These are phyloP conservation scores for Clitoria ternatea DNA, from an alignment of 306 rosid species.

Conservation along the genomic window DNA sequence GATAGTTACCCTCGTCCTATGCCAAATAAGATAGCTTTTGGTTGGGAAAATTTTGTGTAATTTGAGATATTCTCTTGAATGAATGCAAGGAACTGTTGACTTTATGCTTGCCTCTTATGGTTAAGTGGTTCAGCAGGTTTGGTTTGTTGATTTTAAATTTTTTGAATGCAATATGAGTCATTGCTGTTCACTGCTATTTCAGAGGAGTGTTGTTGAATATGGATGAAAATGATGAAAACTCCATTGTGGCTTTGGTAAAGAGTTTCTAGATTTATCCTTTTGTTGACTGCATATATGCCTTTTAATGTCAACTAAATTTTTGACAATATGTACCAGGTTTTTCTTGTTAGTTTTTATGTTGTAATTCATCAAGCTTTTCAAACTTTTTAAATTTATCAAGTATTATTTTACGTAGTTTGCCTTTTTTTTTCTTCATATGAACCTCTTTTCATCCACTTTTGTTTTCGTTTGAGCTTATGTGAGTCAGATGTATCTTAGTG, in stretches of 20 bases:
- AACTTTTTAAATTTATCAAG: not conserved
- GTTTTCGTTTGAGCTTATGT: slow-evolving; percentile 15
- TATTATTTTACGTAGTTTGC: not conserved
- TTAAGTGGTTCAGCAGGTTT: not conserved
- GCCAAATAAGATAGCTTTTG: not conserved
- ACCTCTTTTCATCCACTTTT: not conserved
- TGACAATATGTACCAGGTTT: not conserved
- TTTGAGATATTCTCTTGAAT: not conserved
- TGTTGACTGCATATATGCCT: not conserved
- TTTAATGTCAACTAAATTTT: not conserved
- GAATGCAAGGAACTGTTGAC: not conserved
- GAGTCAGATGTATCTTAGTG: not conserved
- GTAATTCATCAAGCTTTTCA: not conserved
- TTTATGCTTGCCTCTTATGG: not conserved
- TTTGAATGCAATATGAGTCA: not conserved
- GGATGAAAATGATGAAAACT: not conserved
- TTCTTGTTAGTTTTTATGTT: not conserved
- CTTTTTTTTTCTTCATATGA: not conserved
- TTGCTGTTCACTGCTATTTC: not conserved
- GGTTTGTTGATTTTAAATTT: not conserved
- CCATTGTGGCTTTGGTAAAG: not conserved
- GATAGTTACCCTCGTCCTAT: no score
- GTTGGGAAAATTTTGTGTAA: not conserved
- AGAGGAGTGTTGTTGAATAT: not conserved
- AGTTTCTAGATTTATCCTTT: not conserved